Evolutionary conservation across 2,329 filamentous ascomycete genomes (phyloP), one percentile per base, ranked within the genome.

Genomic region (Zymoseptoria passerinii): DNA sequence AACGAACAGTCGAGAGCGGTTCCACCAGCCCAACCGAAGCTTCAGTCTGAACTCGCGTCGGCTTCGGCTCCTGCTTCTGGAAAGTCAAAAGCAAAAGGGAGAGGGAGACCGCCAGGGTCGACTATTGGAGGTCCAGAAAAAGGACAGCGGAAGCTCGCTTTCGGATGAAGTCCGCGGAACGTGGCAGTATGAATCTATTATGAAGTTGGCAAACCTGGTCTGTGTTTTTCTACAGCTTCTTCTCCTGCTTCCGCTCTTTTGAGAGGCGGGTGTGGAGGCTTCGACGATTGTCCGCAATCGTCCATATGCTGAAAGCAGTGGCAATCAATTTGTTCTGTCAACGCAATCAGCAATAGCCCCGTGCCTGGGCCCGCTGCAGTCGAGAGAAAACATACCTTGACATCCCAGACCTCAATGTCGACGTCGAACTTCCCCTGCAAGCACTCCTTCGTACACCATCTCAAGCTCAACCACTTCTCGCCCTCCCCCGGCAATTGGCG

Each of bases 1-100:
- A 81, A 85, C 58, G 80, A 87, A 64, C 81, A 87, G 75, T 79
- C 63, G 8, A 67, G 55, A 40, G 61, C 68, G 7, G 53, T 58
- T 7, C 60, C 61, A 44, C 64, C 65, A 50, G 61, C 63, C 18
- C 58, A 57, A 54, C 61, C 64, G 8, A 65, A 64, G 49, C 35
- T 13, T 7, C 35, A 44, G 35, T 64, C 66, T 1, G 56, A 64
- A 23, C 57, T 63, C 2, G 44, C 55, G 35, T 48, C 52, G 16
- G 62, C 58, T 48, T 50, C 53, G 18, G 51, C 55, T 48, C 51
- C 54, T 1, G 60, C 63, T 54, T 70, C 70, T 58, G 61, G 68
- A 13, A 61, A 63, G 48, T 55, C 54, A 13, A 62, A 62, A 58
- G 28, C 70, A 57, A 59, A 67, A 59, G 67, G 68, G 2, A 61